Percentiles rank a stretch among this genome's conserved stretches.
Evolutionary conservation across 441 rosid genomes (phyloP).

Genomic region (Aquilaria agallochum): DNA sequence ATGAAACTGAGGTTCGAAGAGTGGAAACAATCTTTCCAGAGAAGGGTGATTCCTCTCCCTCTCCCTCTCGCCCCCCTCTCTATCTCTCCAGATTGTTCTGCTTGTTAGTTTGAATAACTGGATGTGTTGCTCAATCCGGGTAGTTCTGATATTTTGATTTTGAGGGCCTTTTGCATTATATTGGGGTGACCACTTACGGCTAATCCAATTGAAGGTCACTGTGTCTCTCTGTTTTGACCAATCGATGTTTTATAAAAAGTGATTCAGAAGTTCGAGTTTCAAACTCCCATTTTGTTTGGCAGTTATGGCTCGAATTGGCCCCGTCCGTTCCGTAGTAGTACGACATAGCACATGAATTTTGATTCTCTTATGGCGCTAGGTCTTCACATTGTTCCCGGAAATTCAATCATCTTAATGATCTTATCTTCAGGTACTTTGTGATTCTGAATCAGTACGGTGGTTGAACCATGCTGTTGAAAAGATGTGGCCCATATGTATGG

Average conservation of each 20-base stretch:
- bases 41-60: conserved; percentile 43
- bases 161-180: too few relatives aligned
- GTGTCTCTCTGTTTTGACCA: too few relatives aligned
- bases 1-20: conserved; percentile 67
- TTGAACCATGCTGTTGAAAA: conserved; percentile 77
- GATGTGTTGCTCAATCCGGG: background rate
- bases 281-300: too few relatives aligned
- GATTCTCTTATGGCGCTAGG: too few relatives aligned
- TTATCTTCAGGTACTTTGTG: conserved; percentile 54
- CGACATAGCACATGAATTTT: too few relatives aligned
- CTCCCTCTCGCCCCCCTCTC: background rate
- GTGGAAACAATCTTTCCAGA: conserved; percentile 61
- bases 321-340: too few relatives aligned
- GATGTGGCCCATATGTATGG: conserved; percentile 96
- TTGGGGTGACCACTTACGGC: too few relatives aligned
- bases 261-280: too few relatives aligned
- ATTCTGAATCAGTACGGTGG: conserved; percentile 91
- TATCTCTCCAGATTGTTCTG: background rate
- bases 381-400: conserved; percentile 4
- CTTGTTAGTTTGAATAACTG: conserved; percentile 9
- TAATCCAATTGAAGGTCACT: too few relatives aligned
- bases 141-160: background rate
- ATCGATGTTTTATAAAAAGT: too few relatives aligned
- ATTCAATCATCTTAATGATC: conserved; percentile 4
- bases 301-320: too few relatives aligned